Base-by-base conservation (phyloP, 2,329 filamentous ascomycete genomes). In the Cladosporium oxysporum region DNA sequence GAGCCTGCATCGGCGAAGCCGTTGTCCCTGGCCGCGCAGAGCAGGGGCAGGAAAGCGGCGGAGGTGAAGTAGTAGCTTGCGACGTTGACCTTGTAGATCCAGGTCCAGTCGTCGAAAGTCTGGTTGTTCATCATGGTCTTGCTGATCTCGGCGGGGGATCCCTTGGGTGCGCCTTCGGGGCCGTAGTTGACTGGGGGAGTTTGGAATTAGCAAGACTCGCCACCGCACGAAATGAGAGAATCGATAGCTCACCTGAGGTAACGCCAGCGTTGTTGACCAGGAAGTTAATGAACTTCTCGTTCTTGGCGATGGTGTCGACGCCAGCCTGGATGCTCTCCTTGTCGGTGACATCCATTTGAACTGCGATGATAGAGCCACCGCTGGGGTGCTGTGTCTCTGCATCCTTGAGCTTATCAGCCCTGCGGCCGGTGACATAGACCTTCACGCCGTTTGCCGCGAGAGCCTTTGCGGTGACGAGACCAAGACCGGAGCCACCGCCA, bases 61-160 rank as follows among this genome's bases (percentile, higher is more conserved):
- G 78, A 79, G 71, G 81, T 81, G 68, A 82, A 77, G 69, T 79
- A 82, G 31, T 78, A 78, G 26, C 77, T 76, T 3, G 80, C 78
- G 11, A 82, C 81, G 65, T 82, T 82, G 57, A 80, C 82, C 26
- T 78, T 75, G 72, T 82, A 82, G 55, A 79, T 72, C 18, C 73
- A 73, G 0, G 77, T 76, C 80, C 80, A 82, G 65, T 81, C 79
- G 21, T 81, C 77, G 62, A 81, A 78, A 31, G 62, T 72, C 37
- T 71, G 68, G 28, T 76, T 76, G 12, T 76, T 76, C 49, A 87
- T 80, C 70, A 85, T 80, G 3, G 79, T 76, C 1, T 81, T 81
- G 4, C 87, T 82, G 83, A 91, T 86, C 55, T 90, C 87, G 55
- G 84, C n/a, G 83, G 71, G 67, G 33, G 65, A 66, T 41, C 74